Evolutionary conservation across 352 stramenopile genomes (phyloP).

Genomic region (Plasmopara viticola): DNA sequence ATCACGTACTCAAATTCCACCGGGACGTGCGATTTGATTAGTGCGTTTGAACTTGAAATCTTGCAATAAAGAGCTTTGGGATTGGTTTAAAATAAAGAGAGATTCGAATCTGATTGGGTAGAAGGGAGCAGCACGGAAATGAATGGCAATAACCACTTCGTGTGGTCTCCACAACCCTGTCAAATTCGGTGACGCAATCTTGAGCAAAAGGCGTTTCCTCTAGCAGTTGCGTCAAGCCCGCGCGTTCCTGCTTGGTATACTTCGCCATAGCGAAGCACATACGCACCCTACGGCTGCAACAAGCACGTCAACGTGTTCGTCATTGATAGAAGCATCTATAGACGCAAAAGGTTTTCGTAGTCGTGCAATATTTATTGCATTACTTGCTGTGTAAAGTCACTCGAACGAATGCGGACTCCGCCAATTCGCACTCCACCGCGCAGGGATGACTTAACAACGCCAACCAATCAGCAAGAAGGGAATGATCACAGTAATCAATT

Average conservation of each 20-base stretch:
- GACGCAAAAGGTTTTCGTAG: neutral
- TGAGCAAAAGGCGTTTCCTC: constrained; percentile 24
- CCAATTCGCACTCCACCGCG: constrained; percentile 1
- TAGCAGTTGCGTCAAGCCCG: constrained; percentile 5
- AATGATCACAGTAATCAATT: neutral
- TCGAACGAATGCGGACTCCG: constrained; percentile 12
- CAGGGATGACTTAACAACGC: neutral
- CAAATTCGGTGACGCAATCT: constrained; percentile 18
- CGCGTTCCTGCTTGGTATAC: neutral
- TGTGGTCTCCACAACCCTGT: constrained; percentile 4
- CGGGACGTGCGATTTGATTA: constrained; percentile 17
- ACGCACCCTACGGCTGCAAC: neutral
- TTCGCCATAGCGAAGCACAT: constrained; percentile 1
- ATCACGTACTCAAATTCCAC: constrained; percentile 16
- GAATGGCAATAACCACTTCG: constrained; percentile 12
- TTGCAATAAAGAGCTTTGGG: neutral
- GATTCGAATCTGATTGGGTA: constrained; percentile 7
- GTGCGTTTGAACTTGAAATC: constrained; percentile 26
- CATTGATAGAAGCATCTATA: neutral
- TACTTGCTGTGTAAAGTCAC: neutral
- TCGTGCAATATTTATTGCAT: constrained; percentile 3
- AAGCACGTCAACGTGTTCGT: neutral
- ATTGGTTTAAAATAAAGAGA: constrained; percentile 12
- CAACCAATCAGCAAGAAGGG: constrained; percentile 17
- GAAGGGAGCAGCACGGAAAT: constrained; percentile 6